Conservation (phyloP, 108 stramenopile species). For the Nitzschia sp. region DNA sequence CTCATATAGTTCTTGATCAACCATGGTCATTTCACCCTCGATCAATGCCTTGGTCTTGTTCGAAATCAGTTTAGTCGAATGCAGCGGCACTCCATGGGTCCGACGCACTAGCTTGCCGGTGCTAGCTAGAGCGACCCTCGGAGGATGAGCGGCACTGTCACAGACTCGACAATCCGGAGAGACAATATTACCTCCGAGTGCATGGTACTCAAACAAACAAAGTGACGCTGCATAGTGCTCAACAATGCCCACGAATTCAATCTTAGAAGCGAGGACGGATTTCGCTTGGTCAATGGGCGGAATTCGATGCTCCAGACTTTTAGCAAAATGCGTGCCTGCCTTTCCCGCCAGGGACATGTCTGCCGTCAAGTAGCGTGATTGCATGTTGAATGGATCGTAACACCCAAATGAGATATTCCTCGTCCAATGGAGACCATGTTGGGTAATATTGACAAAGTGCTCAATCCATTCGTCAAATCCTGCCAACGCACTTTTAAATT, state of each 20-base stretch:
- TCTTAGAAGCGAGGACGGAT: not conserved
- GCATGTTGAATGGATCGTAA: constrained; percentile 25
- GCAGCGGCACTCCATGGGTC: not conserved
- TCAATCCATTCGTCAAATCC: constrained; percentile 5
- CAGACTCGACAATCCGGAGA: not conserved
- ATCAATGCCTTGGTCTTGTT: not conserved
- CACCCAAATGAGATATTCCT: not conserved
- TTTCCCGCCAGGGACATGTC: not conserved
- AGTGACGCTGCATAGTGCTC: constrained; percentile 15
- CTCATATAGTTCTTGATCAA: constrained; percentile 1
- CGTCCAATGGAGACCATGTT: no score
- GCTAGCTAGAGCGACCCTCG: not conserved
- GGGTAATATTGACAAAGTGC: constrained; percentile 11
- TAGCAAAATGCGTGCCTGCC: not conserved
- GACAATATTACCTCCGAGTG: not conserved
- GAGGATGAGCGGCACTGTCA: not conserved
- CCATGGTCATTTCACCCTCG: not conserved
- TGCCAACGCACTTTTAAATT: not conserved
- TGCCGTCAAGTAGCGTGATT: constrained; percentile 11
- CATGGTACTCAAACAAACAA: constrained; percentile 13
- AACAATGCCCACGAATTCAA: constrained; percentile 9
- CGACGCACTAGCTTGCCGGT: no score
- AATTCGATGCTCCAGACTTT: not conserved
- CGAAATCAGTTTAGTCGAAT: not conserved
- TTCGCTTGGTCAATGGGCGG: not conserved